Evolutionary conservation across 2,329 filamentous ascomycete genomes (phyloP).

Genomic region (Epichloe scottii): DNA sequence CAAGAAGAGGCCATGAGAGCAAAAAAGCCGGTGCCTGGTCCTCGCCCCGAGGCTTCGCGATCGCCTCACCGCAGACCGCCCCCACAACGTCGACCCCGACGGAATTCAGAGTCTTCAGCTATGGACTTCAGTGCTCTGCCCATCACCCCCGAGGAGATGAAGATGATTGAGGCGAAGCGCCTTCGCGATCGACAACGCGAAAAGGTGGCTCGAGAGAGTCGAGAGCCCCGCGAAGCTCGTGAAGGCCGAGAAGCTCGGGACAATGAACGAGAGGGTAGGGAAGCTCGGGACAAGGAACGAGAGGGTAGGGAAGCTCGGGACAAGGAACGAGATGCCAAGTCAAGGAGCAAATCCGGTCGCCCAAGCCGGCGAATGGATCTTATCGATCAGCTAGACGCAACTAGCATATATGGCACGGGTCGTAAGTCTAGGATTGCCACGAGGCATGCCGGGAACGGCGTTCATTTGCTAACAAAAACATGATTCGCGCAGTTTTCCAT

Average conservation of each 20-base stretch:
- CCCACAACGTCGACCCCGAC: conserved; percentile 42
- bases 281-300: conserved; percentile 27
- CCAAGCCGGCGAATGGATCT: conserved; percentile 57
- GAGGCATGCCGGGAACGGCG: not conserved
- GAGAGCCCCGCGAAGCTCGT: conserved; percentile 12
- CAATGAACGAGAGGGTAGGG: conserved; percentile 31
- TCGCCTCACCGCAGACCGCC: conserved; percentile 25
- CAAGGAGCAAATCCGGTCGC: conserved; percentile 36
- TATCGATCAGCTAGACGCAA: conserved; percentile 94
- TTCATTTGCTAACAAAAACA: not conserved
- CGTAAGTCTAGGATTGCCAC: conserved; percentile 40
- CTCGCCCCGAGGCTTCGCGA: conserved; percentile 20
- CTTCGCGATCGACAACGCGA: conserved; percentile 13
- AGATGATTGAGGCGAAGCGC: conserved; percentile 24
- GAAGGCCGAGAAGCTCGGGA: conserved; percentile 32
- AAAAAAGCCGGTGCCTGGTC: conserved; percentile 23
- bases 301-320: conserved; percentile 32
- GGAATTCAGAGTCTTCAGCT: conserved; percentile 71
- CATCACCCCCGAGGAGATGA: conserved; percentile 41
- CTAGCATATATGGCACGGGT: conserved; percentile 87
- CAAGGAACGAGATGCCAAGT: conserved; percentile 25
- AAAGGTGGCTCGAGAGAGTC: conserved; percentile 3
- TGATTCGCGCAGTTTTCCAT: conserved; percentile 62
- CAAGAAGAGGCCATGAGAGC: conserved; percentile 50
- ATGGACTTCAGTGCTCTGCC: conserved; percentile 44